phyloP scores from a whole-genome alignment of 306 rosid genomes.

The Purshia tridentata region DNA sequence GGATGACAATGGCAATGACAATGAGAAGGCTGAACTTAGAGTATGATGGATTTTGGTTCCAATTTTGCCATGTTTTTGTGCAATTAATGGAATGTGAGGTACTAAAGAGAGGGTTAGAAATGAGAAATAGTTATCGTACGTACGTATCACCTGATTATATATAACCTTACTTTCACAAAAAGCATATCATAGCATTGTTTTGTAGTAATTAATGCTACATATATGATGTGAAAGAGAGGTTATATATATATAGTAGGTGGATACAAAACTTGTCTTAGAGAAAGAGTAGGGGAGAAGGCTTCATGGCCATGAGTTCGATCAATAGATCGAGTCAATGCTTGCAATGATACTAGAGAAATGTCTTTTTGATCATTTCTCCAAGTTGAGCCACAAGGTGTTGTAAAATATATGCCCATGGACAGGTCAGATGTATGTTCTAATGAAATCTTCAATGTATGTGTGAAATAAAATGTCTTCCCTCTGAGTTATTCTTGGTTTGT shows the following conservation, averaged over 20 bases:
- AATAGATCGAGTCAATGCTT: neutral
- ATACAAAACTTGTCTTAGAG: too few relatives aligned
- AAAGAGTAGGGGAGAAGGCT: too few relatives aligned
- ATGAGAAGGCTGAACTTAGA: neutral
- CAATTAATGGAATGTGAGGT: neutral
- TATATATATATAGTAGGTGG: neutral
- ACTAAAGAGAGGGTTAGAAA: neutral
- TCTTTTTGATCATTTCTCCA: neutral
- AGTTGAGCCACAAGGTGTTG: conserved; percentile 15
- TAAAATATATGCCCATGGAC: too few relatives aligned
- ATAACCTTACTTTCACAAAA: neutral
- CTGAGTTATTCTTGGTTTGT: neutral
- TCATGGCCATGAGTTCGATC: too few relatives aligned
- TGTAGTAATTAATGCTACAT: too few relatives aligned
- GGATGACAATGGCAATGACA: neutral
- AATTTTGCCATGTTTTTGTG: too few relatives aligned
- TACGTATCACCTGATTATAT: neutral
- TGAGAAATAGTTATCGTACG: neutral
- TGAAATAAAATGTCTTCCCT: neutral
- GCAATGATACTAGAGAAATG: conserved; percentile 19
- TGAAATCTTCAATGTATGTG: neutral
- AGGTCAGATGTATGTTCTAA: neutral
- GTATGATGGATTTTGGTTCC: neutral
- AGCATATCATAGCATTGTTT: neutral
- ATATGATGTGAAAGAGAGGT: neutral